Conservation (phyloP, 495 filamentous ascomycete genomes). For the Filosporella fistucella region DNA sequence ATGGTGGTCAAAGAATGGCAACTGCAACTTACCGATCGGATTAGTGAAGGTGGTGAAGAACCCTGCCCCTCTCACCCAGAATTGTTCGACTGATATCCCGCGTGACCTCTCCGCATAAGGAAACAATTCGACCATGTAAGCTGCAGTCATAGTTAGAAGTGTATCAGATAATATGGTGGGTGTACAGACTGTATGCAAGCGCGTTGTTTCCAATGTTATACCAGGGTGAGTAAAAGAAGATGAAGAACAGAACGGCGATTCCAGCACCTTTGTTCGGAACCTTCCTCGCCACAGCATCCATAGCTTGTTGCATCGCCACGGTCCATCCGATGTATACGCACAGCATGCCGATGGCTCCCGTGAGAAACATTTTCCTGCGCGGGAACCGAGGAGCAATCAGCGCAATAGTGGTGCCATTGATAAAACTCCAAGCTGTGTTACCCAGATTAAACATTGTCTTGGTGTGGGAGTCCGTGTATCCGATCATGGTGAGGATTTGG, state of each 20-base stretch:
- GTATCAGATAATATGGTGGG: neutral
- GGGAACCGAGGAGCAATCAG: conserved; percentile 49
- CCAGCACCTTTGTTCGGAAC: conserved; percentile 10
- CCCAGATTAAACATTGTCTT: conserved; percentile 24
- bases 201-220: conserved; percentile 68
- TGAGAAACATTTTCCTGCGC: conserved; percentile 52
- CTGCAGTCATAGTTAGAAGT: conserved; percentile 20
- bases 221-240: conserved; percentile 57
- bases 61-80: conserved; percentile 47
- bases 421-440: conserved; percentile 49
- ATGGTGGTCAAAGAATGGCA: too few relatives aligned
- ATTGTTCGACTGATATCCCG: conserved; percentile 60
- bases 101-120: conserved; percentile 58
- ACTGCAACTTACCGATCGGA: conserved; percentile 48
- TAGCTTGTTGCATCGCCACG: conserved; percentile 28
- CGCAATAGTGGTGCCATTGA: conserved; percentile 51
- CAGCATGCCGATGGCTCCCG: conserved; percentile 46
- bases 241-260: conserved; percentile 48
- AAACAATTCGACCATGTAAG: conserved; percentile 62
- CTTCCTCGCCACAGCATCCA: conserved; percentile 30
- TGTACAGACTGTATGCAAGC: conserved; percentile 26
- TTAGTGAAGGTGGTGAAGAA: conserved; percentile 54
- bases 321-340: conserved; percentile 49
- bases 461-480: conserved; percentile 4
- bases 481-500: conserved; percentile 17